Evolutionary conservation across 2,329 filamentous ascomycete species (phyloP), one percentile per base, ranked within the genome.

Genomic region (Alternaria panax): DNA sequence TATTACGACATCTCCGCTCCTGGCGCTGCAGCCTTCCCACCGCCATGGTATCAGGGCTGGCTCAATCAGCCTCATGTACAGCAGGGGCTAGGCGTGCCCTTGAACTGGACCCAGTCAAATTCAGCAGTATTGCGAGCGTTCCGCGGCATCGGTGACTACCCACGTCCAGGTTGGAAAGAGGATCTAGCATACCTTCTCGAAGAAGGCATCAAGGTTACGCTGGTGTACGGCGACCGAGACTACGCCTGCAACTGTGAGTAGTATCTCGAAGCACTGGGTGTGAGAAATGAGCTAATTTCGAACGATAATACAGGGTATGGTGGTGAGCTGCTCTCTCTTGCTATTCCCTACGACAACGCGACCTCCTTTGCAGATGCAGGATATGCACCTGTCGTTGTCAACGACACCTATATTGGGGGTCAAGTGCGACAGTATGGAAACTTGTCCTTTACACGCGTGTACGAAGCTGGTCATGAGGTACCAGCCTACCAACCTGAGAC

Each of bases 361-460:
- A 76, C 78, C 1, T 77, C 79, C 27, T 95, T 94, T 73, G 79
- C 83, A 2, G 75, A 80, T 0, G 88, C 92, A 0, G 91, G 91
- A 1, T 95, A 95, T 73, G 86, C 87, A 0, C 87, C 89, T 14
- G 87, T 95, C 62, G 80, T 88, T 12, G 87, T 91, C 40, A 91
- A 92, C 71, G 83, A 83, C 25, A 82, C 84, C 7, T 90, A 90
- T 76, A 86, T 88, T 71, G 91, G 87, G 51, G 92, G 92, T 20
- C 85, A 87, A 56, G 91, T 92, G 0, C 86, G 91, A 4, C 91
- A 95, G 75, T 91, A 87, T 68, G 91, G 90, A 11, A 93, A 93
- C 56, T 73, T 86, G 7, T 81, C 77, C 32, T 85, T 85, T 69
- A 79, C 78, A 6, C 79, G 83, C 14, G 78, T 86, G 54, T 86